Evolutionary conservation across 192 early-diverging fungal species (phyloP).

Genomic region (Paraglomus brasilianum): DNA sequence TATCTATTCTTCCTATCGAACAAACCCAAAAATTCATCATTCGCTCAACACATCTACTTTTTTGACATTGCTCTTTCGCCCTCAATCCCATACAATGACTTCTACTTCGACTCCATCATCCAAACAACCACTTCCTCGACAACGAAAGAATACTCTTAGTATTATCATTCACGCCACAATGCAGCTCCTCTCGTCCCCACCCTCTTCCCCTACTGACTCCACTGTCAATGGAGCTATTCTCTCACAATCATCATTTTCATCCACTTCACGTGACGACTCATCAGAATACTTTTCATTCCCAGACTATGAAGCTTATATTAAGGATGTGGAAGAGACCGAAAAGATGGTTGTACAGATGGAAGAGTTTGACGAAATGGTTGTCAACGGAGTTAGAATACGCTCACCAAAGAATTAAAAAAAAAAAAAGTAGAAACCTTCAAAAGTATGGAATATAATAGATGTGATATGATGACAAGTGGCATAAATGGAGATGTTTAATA

Average conservation of each 20-base stretch:
- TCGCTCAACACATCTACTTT: no score
- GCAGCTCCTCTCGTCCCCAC: constrained; percentile 17
- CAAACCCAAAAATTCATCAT: no score
- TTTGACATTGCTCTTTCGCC: no score
- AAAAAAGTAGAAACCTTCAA: no score
- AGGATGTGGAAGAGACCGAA: background rate
- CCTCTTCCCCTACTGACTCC: background rate
- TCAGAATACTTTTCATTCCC: constrained; percentile 16
- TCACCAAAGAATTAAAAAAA: no score
- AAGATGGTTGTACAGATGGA: constrained; percentile 22
- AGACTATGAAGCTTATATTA: constrained; percentile 1
- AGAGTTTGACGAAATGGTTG: constrained; percentile 14
- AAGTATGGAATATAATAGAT: no score
- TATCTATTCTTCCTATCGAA: no score
- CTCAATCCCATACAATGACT: background rate
- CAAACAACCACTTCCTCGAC: background rate
- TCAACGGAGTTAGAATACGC: constrained; percentile 1
- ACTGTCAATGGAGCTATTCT: no score
- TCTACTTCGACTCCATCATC: background rate
- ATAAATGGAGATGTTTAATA: no score
- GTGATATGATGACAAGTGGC: no score
- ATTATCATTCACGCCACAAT: constrained; percentile 6
- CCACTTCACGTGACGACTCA: background rate
- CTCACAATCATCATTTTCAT: background rate
- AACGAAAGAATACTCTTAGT: background rate